Percentiles rank a stretch among this genome's conserved stretches.
These are phyloP conservation scores for Heracleum sosnowskyi DNA, from an alignment of 129 eudicot species.

Conservation along the genomic window DNA sequence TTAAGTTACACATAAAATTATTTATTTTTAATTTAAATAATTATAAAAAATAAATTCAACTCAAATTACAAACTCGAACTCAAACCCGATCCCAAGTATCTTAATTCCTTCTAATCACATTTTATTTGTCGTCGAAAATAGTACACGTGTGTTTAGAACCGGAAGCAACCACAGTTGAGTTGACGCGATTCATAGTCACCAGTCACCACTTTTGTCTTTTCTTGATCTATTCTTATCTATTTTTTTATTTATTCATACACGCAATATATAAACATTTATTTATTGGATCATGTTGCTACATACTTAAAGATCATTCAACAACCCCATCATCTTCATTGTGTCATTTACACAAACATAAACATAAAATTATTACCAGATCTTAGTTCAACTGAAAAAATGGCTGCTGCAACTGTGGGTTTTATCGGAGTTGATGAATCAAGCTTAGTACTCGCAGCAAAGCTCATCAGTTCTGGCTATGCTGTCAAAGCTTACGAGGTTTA, in stretches of 20 bases:
- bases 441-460: slow-evolving; percentile 49
- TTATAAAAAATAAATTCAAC: too few species aligned
- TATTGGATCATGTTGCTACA: too few species aligned
- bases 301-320: not conserved
- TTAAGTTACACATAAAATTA: too few species aligned
- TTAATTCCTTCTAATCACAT: too few species aligned
- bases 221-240: not conserved
- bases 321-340: not conserved
- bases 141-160: not conserved
- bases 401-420: slow-evolving; percentile 29
- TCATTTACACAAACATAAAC: not conserved
- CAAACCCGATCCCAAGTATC: too few species aligned
- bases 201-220: not conserved
- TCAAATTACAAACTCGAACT: too few species aligned
- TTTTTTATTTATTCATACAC: too few species aligned
- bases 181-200: not conserved
- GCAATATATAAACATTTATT: too few species aligned
- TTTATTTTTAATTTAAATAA: too few species aligned
- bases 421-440: slow-evolving; percentile 49
- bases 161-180: not conserved
- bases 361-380: not conserved
- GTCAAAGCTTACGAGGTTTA: slow-evolving; percentile 55
- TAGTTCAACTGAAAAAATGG: not conserved
- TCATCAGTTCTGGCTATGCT: slow-evolving; percentile 38
- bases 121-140: too few species aligned